Evolutionary conservation across 257 asterid genomes (phyloP).

Genomic region (Forsythia suspensa): DNA sequence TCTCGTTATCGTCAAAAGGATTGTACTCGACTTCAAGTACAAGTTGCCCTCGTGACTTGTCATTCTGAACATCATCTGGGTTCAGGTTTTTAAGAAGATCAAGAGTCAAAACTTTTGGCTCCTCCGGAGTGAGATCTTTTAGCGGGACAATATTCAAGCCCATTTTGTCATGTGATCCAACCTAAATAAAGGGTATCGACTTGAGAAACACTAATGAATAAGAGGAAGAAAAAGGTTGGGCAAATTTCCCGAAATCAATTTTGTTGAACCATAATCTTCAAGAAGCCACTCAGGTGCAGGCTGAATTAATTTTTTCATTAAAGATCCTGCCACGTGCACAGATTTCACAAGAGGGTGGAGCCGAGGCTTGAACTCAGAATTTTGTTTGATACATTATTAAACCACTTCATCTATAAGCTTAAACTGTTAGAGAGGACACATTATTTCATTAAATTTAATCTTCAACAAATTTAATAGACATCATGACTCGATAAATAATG

Average conservation of each 20-base stretch:
- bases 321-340: too few species aligned
- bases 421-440: too few species aligned
- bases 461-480: neutral
- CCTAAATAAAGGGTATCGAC: constrained; percentile 34
- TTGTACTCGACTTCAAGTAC: constrained; percentile 73
- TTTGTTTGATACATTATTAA: too few species aligned
- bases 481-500: neutral
- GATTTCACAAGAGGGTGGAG: too few species aligned
- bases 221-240: neutral
- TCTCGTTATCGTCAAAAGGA: constrained; percentile 65
- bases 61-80: constrained; percentile 70
- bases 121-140: constrained; percentile 71
- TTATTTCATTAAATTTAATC: too few species aligned
- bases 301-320: too few species aligned
- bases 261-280: neutral
- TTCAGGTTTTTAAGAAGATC: constrained; percentile 84
- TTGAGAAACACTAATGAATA: neutral
- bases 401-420: too few species aligned
- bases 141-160: constrained; percentile 62
- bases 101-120: constrained; percentile 62
- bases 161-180: constrained; percentile 93
- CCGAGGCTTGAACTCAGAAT: too few species aligned
- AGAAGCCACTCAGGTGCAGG: too few species aligned
- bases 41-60: constrained; percentile 83
- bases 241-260: neutral